Percentiles rank a stretch among this genome's conserved stretches.
Evolutionary conservation across 148 eudicot genomes (phyloP).

Genomic region (Pharnaceum exiguum): DNA sequence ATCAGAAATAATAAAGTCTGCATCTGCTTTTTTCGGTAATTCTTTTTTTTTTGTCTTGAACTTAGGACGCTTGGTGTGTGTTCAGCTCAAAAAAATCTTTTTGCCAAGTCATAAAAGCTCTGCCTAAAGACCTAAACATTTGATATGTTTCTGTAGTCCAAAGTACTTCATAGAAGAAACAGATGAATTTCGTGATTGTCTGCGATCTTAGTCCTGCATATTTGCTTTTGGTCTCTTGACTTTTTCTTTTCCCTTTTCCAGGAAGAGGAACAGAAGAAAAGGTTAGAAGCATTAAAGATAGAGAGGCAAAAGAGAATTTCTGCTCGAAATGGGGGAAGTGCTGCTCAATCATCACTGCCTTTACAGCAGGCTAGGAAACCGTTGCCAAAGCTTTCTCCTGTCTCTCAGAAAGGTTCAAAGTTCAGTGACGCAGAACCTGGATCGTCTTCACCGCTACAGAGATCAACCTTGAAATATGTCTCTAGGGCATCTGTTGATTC

Average conservation of each 20-base stretch:
- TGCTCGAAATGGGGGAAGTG: constrained; percentile 48
- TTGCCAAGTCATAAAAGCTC: too few relatives aligned
- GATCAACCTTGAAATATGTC: constrained; percentile 63
- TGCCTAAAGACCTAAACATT: neutral
- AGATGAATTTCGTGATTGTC: neutral
- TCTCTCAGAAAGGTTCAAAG: constrained; percentile 68
- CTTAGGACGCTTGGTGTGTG: too few relatives aligned
- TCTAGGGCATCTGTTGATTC: constrained; percentile 44
- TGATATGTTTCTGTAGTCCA: constrained; percentile 1
- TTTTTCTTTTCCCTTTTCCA: constrained; percentile 23
- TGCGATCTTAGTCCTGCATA: neutral
- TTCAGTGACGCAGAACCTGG: constrained; percentile 92
- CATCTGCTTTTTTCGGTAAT: too few relatives aligned
- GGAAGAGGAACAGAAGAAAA: constrained; percentile 79
- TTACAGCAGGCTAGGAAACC: constrained; percentile 49
- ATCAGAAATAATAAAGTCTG: too few relatives aligned
- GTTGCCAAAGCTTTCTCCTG: constrained; percentile 58
- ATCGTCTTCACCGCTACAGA: constrained; percentile 85
- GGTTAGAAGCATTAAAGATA: constrained; percentile 71
- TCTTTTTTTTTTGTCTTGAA: too few relatives aligned
- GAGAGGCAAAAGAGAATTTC: constrained; percentile 97
- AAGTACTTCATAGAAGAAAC: neutral
- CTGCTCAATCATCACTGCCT: constrained; percentile 41
- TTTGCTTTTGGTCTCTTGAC: neutral
- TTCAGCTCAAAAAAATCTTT: too few relatives aligned